These are phyloP conservation scores for Verticillium alfalfae DNA, from an alignment of 2,329 filamentous ascomycete genomes.

Conservation along the genomic window DNA sequence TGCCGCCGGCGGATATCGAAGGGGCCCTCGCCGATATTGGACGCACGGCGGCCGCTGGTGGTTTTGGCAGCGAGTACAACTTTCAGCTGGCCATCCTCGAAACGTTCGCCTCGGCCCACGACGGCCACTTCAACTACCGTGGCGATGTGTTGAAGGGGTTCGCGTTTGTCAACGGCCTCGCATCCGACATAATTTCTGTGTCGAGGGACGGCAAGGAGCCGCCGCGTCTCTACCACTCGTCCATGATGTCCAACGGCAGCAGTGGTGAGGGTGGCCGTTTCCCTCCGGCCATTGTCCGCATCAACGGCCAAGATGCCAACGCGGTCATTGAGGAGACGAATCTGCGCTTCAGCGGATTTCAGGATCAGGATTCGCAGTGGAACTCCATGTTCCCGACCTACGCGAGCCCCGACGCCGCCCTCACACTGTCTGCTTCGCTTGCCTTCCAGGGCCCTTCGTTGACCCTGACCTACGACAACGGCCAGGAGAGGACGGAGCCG, in stretches of 20 bases:
- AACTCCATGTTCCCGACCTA: constrained; percentile 21
- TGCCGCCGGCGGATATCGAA: constrained; percentile 42
- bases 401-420: constrained; percentile 13
- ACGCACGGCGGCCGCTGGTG: constrained; percentile 29
- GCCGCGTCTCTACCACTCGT: constrained; percentile 47
- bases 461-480: constrained; percentile 26
- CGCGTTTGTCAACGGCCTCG: constrained; percentile 28
- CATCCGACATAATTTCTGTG: constrained; percentile 47
- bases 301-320: constrained; percentile 51
- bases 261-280: constrained; percentile 9
- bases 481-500: constrained; percentile 18
- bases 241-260: not conserved
- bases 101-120: constrained; percentile 48
- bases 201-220: constrained; percentile 53
- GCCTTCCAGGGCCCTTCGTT: constrained; percentile 20
- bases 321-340: constrained; percentile 41
- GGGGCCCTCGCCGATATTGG: constrained; percentile 38
- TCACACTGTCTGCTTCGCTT: constrained; percentile 16
- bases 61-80: constrained; percentile 47
- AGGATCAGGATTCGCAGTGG: constrained; percentile 54
- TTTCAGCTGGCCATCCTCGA: constrained; percentile 49
- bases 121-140: constrained; percentile 57
- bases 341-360: constrained; percentile 36
- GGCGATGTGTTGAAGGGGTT: constrained; percentile 51
- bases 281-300: constrained; percentile 40